Evolutionary conservation across 495 filamentous ascomycete species (phyloP).

Genomic region (Aspergillus diversus): DNA sequence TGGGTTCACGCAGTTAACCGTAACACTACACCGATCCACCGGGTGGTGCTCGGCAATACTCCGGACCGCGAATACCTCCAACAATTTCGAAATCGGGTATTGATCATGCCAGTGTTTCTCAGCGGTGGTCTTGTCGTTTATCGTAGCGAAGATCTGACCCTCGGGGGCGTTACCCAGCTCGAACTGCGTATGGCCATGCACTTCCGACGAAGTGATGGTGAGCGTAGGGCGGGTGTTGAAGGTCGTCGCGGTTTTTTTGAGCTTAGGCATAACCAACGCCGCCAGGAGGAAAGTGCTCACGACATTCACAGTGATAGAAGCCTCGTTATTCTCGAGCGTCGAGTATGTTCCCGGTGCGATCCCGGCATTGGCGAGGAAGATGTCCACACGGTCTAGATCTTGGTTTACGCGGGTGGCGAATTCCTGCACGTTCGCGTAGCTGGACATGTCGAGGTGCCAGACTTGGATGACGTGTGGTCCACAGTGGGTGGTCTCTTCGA

Average conservation of each 20-base stretch:
- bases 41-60: background rate
- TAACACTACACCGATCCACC: conserved; percentile 28
- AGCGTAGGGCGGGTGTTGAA: background rate
- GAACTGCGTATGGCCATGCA: conserved; percentile 3
- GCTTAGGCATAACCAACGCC: conserved; percentile 30
- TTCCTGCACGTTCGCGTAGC: conserved; percentile 34
- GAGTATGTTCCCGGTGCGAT: conserved; percentile 25
- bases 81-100: conserved; percentile 12
- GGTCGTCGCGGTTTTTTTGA: conserved; percentile 23
- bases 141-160: background rate
- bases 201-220: conserved; percentile 11
- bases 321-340: conserved; percentile 38
- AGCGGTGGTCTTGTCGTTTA: background rate
- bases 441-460: conserved; percentile 41
- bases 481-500: conserved; percentile 33
- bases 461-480: conserved; percentile 36
- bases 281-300: conserved; percentile 44
- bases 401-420: conserved; percentile 31
- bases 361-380: conserved; percentile 41
- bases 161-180: background rate
- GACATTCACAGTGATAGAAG: conserved; percentile 46
- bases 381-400: conserved; percentile 34
- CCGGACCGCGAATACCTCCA: conserved; percentile 2
- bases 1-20: conserved; percentile 52
- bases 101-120: conserved; percentile 1